These are phyloP conservation scores for Suhomyces canberraensis DNA, from an alignment of 805 yeast species.

Conservation along the genomic window DNA sequence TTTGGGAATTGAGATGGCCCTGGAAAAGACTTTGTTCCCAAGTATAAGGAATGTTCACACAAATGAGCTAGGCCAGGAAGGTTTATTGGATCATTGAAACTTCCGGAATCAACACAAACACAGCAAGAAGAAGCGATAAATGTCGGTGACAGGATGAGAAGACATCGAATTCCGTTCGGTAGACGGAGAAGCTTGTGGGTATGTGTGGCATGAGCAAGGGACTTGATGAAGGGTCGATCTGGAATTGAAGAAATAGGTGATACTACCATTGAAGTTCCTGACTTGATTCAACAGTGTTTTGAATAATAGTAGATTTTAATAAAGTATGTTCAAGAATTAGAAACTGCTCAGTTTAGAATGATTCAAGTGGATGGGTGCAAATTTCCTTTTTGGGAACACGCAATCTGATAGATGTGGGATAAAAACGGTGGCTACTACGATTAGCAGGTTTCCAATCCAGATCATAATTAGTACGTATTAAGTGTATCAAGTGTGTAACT, in stretches of 20 bases:
- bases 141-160: slow-evolving; percentile 74
- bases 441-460: too few relatives aligned
- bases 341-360: too few relatives aligned
- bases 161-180: slow-evolving; percentile 63
- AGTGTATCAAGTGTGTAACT: too few relatives aligned
- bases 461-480: too few relatives aligned
- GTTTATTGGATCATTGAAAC: slow-evolving; percentile 69
- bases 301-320: too few relatives aligned
- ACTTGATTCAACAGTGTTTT: too few relatives aligned
- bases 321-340: too few relatives aligned
- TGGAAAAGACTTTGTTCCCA: slow-evolving; percentile 55
- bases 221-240: slow-evolving; percentile 21
- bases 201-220: slow-evolving; percentile 36
- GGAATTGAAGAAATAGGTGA: slow-evolving; percentile 3
- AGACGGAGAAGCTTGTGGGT: slow-evolving; percentile 47
- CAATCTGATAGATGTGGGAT: too few relatives aligned
- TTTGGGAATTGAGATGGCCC: slow-evolving; percentile 44
- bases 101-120: slow-evolving; percentile 74
- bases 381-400: too few relatives aligned
- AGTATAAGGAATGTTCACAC: slow-evolving; percentile 66
- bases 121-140: slow-evolving; percentile 66
- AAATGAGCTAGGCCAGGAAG: slow-evolving; percentile 85
- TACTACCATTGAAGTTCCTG: too few relatives aligned
- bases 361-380: too few relatives aligned
- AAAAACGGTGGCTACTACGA: too few relatives aligned